A percentile compares a stretch with the other conserved stretches of the same genome.
Evolutionary conservation across 2,329 filamentous ascomycete species (phyloP).

Genomic region (Fusarium sarcochroum): DNA sequence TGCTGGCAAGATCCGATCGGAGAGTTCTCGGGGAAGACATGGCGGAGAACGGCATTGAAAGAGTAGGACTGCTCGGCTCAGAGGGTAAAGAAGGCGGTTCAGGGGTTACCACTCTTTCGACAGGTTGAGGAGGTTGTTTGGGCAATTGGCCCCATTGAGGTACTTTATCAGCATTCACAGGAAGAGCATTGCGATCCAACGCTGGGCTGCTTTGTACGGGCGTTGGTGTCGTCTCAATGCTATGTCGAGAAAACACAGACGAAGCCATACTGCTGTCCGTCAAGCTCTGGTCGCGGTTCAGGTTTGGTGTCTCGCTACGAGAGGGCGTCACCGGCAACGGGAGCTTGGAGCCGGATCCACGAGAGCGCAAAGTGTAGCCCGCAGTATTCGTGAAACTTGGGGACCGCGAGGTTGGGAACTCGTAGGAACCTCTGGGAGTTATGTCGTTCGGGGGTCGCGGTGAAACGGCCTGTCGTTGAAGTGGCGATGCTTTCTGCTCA

Average conservation of each 20-base stretch:
- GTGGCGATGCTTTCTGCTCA: slow-evolving; percentile 23
- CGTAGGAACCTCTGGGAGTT: slow-evolving; percentile 23
- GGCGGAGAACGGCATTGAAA: slow-evolving; percentile 49
- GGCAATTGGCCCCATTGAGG: slow-evolving; percentile 48
- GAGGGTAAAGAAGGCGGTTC: slow-evolving; percentile 32
- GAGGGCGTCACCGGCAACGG: slow-evolving; percentile 57
- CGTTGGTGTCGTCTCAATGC: slow-evolving; percentile 54
- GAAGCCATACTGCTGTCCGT: slow-evolving; percentile 61
- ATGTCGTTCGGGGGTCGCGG: slow-evolving; percentile 23
- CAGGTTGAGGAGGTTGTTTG: slow-evolving; percentile 9
- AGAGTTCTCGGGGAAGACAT: slow-evolving; percentile 52
- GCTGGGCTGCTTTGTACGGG: slow-evolving; percentile 51
- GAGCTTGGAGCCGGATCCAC: slow-evolving; percentile 56
- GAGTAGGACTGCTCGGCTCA: slow-evolving; percentile 42
- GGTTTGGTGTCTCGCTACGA: slow-evolving; percentile 54
- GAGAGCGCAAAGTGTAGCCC: slow-evolving; percentile 53
- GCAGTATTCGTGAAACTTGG: slow-evolving; percentile 47
- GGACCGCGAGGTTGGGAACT: slow-evolving; percentile 42
- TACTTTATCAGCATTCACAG: slow-evolving; percentile 26
- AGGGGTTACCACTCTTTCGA: slow-evolving; percentile 26
- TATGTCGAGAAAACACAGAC: slow-evolving; percentile 58
- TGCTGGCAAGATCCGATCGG: slow-evolving; percentile 39
- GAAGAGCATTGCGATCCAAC: slow-evolving; percentile 33
- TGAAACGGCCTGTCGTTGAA: slow-evolving; percentile 23
- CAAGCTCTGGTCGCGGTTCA: slow-evolving; percentile 55